phyloP scores from a whole-genome alignment of 768 basidiomycete genomes.

The Trametes gibbosa region DNA sequence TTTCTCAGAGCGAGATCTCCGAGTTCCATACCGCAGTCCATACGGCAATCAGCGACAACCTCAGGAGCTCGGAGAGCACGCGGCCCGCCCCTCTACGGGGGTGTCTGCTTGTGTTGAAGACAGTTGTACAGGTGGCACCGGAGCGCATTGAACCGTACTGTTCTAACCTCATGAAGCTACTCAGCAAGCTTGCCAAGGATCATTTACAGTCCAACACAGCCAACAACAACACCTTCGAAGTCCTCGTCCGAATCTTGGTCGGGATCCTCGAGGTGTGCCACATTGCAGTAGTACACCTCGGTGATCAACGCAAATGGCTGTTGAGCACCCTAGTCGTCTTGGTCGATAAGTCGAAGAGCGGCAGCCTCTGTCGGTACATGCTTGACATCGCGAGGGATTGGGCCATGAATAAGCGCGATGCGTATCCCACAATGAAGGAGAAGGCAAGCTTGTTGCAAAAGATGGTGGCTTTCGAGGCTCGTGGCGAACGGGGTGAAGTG shows the following conservation, averaged over 20 bases:
- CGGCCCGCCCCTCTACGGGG: conserved; percentile 56
- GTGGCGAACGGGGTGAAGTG: conserved; percentile 75
- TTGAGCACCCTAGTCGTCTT: conserved; percentile 75
- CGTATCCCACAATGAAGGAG: conserved; percentile 92
- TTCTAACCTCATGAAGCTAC: conserved; percentile 72
- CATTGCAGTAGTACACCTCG: conserved; percentile 72
- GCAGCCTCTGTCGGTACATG: conserved; percentile 75
- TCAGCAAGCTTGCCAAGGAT: conserved; percentile 84
- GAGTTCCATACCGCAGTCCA: conserved; percentile 80
- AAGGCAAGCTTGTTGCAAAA: conserved; percentile 86
- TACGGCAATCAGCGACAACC: conserved; percentile 70
- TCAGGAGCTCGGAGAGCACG: conserved; percentile 53
- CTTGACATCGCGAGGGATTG: conserved; percentile 85
- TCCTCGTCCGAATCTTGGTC: conserved; percentile 61
- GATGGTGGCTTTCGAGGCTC: conserved; percentile 81
- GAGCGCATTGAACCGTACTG: conserved; percentile 84
- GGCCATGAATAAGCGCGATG: conserved; percentile 83
- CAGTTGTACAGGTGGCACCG: conserved; percentile 75
- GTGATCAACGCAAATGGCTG: conserved; percentile 82
- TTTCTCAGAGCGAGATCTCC: conserved; percentile 53
- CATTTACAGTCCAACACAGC: conserved; percentile 61
- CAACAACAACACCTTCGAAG: conserved; percentile 44
- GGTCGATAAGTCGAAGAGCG: conserved; percentile 86
- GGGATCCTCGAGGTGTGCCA: conserved; percentile 88
- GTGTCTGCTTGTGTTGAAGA: conserved; percentile 82